These are phyloP conservation scores for Apiospora malaysiana DNA, from an alignment of 2,329 filamentous ascomycete genomes.

Conservation along the genomic window DNA sequence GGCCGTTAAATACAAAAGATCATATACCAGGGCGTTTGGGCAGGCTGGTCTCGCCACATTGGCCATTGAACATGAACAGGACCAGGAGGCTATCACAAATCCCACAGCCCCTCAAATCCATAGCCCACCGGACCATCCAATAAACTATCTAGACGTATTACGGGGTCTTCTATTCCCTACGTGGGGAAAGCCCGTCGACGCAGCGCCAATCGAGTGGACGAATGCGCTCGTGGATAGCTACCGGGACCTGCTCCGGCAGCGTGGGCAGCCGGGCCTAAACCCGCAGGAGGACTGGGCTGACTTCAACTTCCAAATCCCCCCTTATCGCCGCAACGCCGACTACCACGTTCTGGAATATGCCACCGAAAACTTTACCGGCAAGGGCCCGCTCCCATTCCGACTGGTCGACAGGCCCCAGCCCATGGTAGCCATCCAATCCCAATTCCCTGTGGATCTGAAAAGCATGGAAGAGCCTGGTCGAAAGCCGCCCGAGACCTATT, in stretches of 20 bases:
- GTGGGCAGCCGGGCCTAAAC: background rate
- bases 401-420: background rate
- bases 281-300: background rate
- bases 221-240: background rate
- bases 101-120: too few species aligned
- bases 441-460: too few species aligned
- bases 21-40: too few species aligned
- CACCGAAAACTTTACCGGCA: too few species aligned
- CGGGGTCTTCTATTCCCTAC: background rate
- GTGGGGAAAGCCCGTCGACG: background rate
- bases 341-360: too few species aligned
- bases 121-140: background rate
- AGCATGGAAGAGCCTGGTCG: too few species aligned
- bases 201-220: background rate
- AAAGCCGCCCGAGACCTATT: too few species aligned
- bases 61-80: too few species aligned
- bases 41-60: too few species aligned
- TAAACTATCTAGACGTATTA: background rate
- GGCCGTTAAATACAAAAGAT: too few species aligned
- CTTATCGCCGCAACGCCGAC: background rate
- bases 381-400: background rate
- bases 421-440: too few species aligned
- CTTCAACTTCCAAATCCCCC: background rate
- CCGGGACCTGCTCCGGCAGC: background rate
- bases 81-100: too few species aligned